phyloP scores from a whole-genome alignment of 2,329 filamentous ascomycete genomes.

The Elsinoe fawcettii region DNA sequence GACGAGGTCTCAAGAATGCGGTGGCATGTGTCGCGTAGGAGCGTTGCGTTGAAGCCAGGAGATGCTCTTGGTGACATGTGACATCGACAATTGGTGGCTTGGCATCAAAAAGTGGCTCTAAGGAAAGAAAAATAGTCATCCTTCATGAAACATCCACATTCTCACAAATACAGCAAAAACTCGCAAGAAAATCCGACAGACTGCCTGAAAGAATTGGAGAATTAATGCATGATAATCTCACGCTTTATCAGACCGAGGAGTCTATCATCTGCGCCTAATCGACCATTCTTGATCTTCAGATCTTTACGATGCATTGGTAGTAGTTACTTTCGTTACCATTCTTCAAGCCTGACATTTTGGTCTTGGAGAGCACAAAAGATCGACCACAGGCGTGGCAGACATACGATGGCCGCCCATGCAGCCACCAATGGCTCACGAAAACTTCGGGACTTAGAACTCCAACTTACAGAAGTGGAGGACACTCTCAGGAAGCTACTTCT shows the following conservation, averaged over 20 bases:
- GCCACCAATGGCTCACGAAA: conserved; percentile 23
- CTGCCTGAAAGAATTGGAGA: background rate
- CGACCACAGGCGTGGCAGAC: conserved; percentile 16
- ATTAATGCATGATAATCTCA: background rate
- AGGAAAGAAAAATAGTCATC: background rate
- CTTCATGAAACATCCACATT: conserved; percentile 8
- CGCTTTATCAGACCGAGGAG: background rate
- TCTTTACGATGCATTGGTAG: background rate
- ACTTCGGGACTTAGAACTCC: conserved; percentile 35
- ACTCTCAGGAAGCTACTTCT: conserved; percentile 69
- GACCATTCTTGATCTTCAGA: background rate
- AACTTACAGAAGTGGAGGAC: conserved; percentile 62
- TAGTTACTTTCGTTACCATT: background rate
- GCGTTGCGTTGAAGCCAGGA: too few relatives aligned
- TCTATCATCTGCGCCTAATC: background rate
- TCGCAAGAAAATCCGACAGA: background rate
- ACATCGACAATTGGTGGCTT: conserved; percentile 10
- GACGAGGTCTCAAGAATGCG: background rate
- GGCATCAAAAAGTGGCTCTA: conserved; percentile 13
- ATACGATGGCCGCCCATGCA: background rate
- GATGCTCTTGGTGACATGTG: background rate
- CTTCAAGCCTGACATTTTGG: background rate
- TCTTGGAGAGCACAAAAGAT: background rate
- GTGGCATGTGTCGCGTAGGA: background rate
- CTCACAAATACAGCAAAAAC: background rate